These are phyloP conservation scores for Cercospora nicotianae DNA, from an alignment of 2,329 filamentous ascomycete genomes.

Conservation along the genomic window DNA sequence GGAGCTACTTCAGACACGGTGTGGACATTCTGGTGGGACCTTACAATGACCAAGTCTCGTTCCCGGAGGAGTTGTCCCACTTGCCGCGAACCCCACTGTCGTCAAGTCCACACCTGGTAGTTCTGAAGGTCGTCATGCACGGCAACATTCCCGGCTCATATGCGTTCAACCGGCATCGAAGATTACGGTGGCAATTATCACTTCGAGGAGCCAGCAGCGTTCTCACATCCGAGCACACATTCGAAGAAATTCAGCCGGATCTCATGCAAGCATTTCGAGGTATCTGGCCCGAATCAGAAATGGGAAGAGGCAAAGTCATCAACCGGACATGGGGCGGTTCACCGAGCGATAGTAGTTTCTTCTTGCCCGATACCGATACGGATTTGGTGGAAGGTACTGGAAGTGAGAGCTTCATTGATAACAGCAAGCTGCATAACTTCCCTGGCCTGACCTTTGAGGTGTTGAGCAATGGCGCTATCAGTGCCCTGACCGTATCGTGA, in stretches of 20 bases:
- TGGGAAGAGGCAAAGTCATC: slow-evolving; percentile 42
- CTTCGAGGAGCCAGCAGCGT: slow-evolving; percentile 45
- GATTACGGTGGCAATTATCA: slow-evolving; percentile 77
- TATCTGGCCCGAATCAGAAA: slow-evolving; percentile 55
- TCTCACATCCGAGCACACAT: slow-evolving; percentile 74
- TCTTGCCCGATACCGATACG: slow-evolving; percentile 37
- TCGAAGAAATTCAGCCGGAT: slow-evolving; percentile 62
- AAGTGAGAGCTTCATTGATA: slow-evolving; percentile 59
- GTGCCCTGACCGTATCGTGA: slow-evolving; percentile 66
- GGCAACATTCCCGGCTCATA: slow-evolving; percentile 95
- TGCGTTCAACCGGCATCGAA: slow-evolving; percentile 90
- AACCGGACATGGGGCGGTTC: slow-evolving; percentile 40
- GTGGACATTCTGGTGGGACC: slow-evolving; percentile 91
- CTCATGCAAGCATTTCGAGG: slow-evolving; percentile 49
- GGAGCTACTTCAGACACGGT: slow-evolving; percentile 95
- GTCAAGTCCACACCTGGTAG: slow-evolving; percentile 62
- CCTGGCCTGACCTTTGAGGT: slow-evolving; percentile 95
- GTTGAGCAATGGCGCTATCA: slow-evolving; percentile 85
- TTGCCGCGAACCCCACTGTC: slow-evolving; percentile 25
- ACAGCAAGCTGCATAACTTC: slow-evolving; percentile 88
- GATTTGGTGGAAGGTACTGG: slow-evolving; percentile 47
- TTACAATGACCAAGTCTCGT: slow-evolving; percentile 50
- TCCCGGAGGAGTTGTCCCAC: slow-evolving; percentile 9
- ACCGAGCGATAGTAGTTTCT: slow-evolving; percentile 38
- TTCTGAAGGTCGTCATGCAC: slow-evolving; percentile 89